Evolutionary conservation across 2,329 filamentous ascomycete species (phyloP), one percentile per base, ranked within the genome.

Genomic region (Dactylellina drechsleri): DNA sequence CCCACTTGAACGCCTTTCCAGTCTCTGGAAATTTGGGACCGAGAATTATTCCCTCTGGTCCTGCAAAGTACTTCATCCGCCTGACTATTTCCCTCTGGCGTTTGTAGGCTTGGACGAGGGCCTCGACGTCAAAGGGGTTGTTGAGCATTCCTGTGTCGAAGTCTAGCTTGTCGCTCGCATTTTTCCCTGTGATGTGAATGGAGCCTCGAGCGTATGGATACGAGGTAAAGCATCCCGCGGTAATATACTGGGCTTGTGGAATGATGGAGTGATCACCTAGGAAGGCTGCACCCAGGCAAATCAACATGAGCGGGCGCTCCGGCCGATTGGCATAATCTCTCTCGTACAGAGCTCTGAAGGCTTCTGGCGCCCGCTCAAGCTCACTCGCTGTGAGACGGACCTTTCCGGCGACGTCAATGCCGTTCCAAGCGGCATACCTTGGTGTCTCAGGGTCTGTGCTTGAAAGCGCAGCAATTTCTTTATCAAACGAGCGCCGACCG

Each of bases 321-420:
- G 80, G 79, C 84, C 93, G 93, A 80, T 93, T 83, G 84, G 92
- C 91, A 82, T 93, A 94, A 83, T 94, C 93, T 64, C 87, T 89
- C 79, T 93, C 88, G 90, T 91, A 94, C 1, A 91, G 90, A 5
- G 87, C 86, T 53, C 85, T 86, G 84, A 94, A 94, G 62, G 92
- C 88, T 5, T 81, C 85, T 80, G 90, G 88, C 82, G 93, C 90
- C 79, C 88, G 84, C 59, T 86, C 84, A 16, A 92, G 84, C 79
- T 93, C 91, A 53, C 90, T 83, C 73, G 88, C 84, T 0, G 86
- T 91, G 0, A 91, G 91, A 1, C 91, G 86, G 79, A 92, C 86
- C 84, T 93, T 93, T 76, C 92, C 90, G 77, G 91, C 91, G 2
- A 90, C 90, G 0, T 93, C 91, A 77, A 93, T 92, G 75, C 90